Conservation (phyloP, 2,329 filamentous ascomycete species). For the Cercospora citrullina region DNA sequence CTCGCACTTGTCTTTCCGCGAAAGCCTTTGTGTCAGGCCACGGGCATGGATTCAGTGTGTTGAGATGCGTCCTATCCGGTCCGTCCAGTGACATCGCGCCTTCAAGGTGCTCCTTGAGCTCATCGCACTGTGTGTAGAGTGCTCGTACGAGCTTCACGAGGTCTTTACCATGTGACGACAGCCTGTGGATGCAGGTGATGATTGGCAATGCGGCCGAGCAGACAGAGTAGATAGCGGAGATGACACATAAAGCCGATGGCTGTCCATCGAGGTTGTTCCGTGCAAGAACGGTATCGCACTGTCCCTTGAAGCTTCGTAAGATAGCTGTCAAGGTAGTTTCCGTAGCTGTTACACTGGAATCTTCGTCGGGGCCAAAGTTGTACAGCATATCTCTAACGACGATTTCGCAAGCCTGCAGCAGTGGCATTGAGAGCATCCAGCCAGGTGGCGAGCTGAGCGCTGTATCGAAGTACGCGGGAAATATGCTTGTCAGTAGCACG, state of each 20-base stretch:
- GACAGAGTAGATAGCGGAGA: conserved; percentile 22
- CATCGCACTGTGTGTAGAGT: conserved; percentile 6
- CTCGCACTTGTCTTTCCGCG: conserved; percentile 44
- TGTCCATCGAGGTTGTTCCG: neutral
- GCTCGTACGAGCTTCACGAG: conserved; percentile 13
- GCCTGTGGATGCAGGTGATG: conserved; percentile 20
- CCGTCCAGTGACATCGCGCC: neutral
- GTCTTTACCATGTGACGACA: conserved; percentile 7
- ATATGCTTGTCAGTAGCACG: conserved; percentile 55
- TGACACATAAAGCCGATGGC: neutral
- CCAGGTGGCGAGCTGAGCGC: conserved; percentile 49
- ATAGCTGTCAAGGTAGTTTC: neutral
- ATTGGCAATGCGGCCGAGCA: conserved; percentile 19
- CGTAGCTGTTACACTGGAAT: neutral
- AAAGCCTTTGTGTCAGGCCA: conserved; percentile 32
- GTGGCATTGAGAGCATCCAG: conserved; percentile 55
- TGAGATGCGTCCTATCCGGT: neutral
- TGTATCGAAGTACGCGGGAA: conserved; percentile 58
- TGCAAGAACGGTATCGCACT: neutral
- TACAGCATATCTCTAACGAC: conserved; percentile 49
- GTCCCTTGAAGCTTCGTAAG: neutral
- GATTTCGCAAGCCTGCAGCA: conserved; percentile 50
- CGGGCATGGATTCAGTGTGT: neutral
- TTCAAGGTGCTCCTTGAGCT: conserved; percentile 12
- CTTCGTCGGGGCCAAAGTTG: conserved; percentile 16